Evolutionary conservation across 129 eudicot genomes (phyloP), one percentile per base, ranked within the genome.

Genomic region (Arctium lappa): DNA sequence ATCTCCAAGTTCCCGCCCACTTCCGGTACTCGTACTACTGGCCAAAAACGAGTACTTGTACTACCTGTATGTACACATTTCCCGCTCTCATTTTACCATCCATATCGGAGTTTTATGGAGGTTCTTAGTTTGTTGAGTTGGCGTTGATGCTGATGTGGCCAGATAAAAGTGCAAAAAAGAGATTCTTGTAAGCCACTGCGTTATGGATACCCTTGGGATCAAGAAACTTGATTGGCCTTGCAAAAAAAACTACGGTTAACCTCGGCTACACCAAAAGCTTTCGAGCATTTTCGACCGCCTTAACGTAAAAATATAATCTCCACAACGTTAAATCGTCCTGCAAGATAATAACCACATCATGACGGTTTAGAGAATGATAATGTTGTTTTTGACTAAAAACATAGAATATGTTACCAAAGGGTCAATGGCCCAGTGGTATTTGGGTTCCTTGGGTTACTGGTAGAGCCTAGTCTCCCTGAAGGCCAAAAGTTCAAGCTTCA

Each of bases 291-390:
- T 89, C 88, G 36, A 88, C 84, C 1, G 97, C 83, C 81, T 88
- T 70, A 53, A 87, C 87, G 50, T 89, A 93, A 83, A 77, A 88
- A 81, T 91, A 91, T 70, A 95, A 80, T 81, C 97, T 86, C 98
- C 98, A 95, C 0, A 95, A 89, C 1, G 97, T 92, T 7, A 69
- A 78, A 40, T 89, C 84, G 29, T 88, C 97, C 97, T 95, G 71
- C 82, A 85, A 72, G 22, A 60, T 48, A 80, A 76, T 33, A 62
- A 83, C 69, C 76, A 66, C 80, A 62, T 18, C 27, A 73, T 69
- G 33, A 66, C 2, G 46, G 33, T 16, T 3, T 29, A 44, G 80
- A 33, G 30, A 60, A 37, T 5, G 10, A 72, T 33, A 31, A 13
- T 65, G 63, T 16, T 27, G n/a, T 9, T 6, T 2, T 29, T 30